Evolutionary conservation across 352 stramenopile genomes (phyloP).

Genomic region (Phytopythium mirpurense): DNA sequence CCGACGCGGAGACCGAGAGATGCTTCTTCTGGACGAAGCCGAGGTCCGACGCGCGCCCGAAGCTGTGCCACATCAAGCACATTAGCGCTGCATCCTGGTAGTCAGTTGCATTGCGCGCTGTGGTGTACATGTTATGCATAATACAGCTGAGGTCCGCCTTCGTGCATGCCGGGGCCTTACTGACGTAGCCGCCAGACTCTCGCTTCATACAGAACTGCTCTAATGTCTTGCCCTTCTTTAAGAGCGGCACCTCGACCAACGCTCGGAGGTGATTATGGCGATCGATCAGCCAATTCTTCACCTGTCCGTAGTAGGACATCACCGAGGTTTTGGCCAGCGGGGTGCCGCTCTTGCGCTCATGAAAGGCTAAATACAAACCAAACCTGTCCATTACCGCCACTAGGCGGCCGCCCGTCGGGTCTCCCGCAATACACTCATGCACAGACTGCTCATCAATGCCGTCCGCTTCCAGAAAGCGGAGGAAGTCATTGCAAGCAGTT

Average conservation of each 20-base stretch:
- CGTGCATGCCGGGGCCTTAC: background rate
- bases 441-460: background rate
- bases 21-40: conserved; percentile 10
- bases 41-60: conserved; percentile 11
- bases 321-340: background rate
- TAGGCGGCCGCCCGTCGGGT: conserved; percentile 1
- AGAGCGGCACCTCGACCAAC: background rate
- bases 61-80: conserved; percentile 12
- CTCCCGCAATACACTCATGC: background rate
- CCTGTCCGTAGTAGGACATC: background rate
- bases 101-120: background rate
- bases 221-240: background rate
- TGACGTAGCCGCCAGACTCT: background rate
- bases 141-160: background rate
- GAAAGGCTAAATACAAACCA: background rate
- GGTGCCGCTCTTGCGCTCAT: background rate
- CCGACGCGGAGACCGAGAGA: conserved; percentile 6
- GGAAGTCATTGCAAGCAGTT: background rate
- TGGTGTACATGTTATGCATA: background rate
- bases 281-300: background rate
- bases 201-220: background rate
- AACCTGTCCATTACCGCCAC: conserved; percentile 7
- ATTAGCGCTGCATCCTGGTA: conserved; percentile 20
- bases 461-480: background rate
- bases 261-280: background rate